Conservation (phyloP, 768 basidiomycete species). For the Pholiota molesta region DNA sequence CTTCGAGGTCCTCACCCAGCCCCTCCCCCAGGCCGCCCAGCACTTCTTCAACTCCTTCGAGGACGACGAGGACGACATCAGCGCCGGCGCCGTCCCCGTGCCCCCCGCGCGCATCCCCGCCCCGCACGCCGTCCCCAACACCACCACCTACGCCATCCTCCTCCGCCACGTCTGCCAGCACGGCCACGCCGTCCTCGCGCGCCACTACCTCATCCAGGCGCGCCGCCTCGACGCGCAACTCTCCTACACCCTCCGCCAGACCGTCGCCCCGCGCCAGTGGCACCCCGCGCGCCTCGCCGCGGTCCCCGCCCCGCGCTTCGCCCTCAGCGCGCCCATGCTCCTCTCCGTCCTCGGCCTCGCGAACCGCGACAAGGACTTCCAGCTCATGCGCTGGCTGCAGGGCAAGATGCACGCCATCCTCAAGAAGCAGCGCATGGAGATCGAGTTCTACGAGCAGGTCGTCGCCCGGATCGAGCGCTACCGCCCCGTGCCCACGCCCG, state of each 20-base stretch:
- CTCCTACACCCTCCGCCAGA: slow-evolving; percentile 32
- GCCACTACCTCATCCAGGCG: slow-evolving; percentile 68
- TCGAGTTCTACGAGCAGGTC: slow-evolving; percentile 29
- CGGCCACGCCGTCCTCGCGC: slow-evolving; percentile 45
- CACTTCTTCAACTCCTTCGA: slow-evolving; percentile 60
- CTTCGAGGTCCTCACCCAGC: slow-evolving; percentile 79
- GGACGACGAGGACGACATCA: slow-evolving; percentile 75
- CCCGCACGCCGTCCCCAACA: slow-evolving; percentile 57
- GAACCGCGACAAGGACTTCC: slow-evolving; percentile 61
- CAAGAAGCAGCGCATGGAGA: slow-evolving; percentile 49
- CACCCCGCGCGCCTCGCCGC: slow-evolving; percentile 24
- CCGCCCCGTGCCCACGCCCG: background rate
- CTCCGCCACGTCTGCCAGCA: slow-evolving; percentile 49
- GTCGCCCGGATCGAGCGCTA: background rate
- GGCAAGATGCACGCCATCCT: slow-evolving; percentile 49
- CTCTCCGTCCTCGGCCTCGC: slow-evolving; percentile 59
- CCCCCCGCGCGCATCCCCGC: slow-evolving; percentile 24
- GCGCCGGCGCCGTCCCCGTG: slow-evolving; percentile 39
- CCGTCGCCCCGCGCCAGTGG: slow-evolving; percentile 24
- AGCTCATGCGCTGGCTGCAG: slow-evolving; percentile 62
- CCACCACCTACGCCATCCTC: slow-evolving; percentile 65
- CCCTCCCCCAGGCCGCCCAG: slow-evolving; percentile 56
- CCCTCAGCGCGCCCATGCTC: slow-evolving; percentile 58
- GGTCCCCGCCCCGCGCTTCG: slow-evolving; percentile 52
- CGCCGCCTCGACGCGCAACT: slow-evolving; percentile 44